Evolutionary conservation across 768 basidiomycete genomes (phyloP).

Genomic region (Tricholoma flavovirens): DNA sequence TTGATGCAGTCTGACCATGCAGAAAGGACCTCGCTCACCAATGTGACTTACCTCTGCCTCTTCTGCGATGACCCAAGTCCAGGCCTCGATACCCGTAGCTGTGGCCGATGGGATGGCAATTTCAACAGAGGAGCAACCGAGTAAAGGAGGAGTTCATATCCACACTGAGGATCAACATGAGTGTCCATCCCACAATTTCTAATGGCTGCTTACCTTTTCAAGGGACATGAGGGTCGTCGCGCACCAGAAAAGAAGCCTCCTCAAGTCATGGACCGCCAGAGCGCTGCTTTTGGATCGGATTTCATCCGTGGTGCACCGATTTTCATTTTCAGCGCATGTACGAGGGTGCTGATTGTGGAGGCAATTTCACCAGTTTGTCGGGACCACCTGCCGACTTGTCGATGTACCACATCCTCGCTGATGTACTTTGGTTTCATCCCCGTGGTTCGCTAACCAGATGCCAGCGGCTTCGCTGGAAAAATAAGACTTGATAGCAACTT

Average conservation of each 20-base stretch:
- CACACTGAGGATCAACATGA: conserved; percentile 48
- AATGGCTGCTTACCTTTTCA: conserved; percentile 40
- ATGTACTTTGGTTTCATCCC: conserved; percentile 38
- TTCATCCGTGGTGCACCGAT: conserved; percentile 59
- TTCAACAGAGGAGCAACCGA: conserved; percentile 80
- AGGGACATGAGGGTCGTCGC: conserved; percentile 74
- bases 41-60: conserved; percentile 72
- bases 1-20: conserved; percentile 85
- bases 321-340: conserved; percentile 60
- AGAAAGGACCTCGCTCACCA: conserved; percentile 81
- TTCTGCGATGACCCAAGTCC: conserved; percentile 94
- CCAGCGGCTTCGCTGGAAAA: conserved; percentile 85
- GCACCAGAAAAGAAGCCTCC: conserved; percentile 80
- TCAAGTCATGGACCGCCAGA: conserved; percentile 78
- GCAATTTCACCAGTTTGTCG: conserved; percentile 53
- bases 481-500: conserved; percentile 88
- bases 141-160: conserved; percentile 80
- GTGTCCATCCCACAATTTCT: not conserved
- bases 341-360: conserved; percentile 55
- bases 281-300: conserved; percentile 67
- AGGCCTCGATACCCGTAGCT: conserved; percentile 84
- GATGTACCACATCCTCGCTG: not conserved
- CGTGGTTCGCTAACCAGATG: conserved; percentile 60
- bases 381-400: conserved; percentile 32
- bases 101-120: conserved; percentile 84